Base-by-base conservation (phyloP, 441 rosid species). In the Adansonia grandidieri region DNA sequence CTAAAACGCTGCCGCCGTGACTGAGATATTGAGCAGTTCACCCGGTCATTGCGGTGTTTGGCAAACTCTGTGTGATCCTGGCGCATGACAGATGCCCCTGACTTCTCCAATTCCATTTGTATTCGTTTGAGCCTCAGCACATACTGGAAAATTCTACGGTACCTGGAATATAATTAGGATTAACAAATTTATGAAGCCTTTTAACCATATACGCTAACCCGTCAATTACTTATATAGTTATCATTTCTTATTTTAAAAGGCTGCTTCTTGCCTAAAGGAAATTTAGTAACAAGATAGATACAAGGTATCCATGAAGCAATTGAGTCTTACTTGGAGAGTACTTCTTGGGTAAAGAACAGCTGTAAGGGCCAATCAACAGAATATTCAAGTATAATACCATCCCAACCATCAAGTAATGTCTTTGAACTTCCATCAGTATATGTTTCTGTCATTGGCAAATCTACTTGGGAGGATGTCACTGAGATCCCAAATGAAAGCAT, bases 71-170 rank as follows among this genome's bases (percentile, higher is more conserved):
- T 82, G 85, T 91, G 97, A 84, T 93, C 98, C 86, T 96, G 97
- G 85, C 91, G 97, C 99, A 94, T 96, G 82, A 91, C 98, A 82
- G 97, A 91, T 42, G 97, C 99, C 99, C 98, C 94, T 78, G 97
- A 94, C 83, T 96, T 96, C 86, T 94, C 98, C 87, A 96, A 84
- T 82, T 96, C 99, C 97, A 96, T 89, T 82, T 94, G 99, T 50
- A 97, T 91, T 80, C 97, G 85, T 82, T 94, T 94, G 67, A 96
- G 95, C 83, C 93, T 88, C 84, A 94, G 81, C 85, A 96, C 85
- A 84, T 96, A 96, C 79, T 91, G 98, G 89, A 96, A 96, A 77
- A 96, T 88, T 84, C 80, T 89, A 67, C 87, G 89, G 82, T 94
- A 94, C 91, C 98, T 94, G 87, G 71, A 82, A 74, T 73, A 80